Evolutionary conservation across 441 rosid genomes (phyloP).

Genomic region (Melastoma candidum): DNA sequence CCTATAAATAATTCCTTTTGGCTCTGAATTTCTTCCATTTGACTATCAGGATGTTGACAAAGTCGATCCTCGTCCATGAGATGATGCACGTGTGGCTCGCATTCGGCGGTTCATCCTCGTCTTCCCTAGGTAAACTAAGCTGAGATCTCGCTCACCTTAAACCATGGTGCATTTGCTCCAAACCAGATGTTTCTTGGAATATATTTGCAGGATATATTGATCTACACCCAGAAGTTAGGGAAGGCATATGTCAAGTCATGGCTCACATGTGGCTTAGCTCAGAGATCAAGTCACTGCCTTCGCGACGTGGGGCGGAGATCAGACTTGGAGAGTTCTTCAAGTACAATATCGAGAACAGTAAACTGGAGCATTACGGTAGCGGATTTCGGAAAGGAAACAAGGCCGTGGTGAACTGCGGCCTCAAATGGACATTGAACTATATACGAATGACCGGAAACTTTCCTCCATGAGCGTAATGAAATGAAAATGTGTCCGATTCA

Average conservation of each 20-base stretch:
- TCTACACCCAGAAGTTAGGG: neutral
- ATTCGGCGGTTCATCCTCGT: neutral
- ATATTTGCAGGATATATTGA: too few species aligned
- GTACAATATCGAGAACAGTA: neutral
- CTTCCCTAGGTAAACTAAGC: too few species aligned
- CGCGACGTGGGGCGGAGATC: neutral
- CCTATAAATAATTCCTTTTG: too few species aligned
- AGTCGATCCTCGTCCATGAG: constrained; percentile 2
- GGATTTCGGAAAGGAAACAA: neutral
- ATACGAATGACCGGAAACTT: constrained; percentile 6
- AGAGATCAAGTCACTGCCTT: neutral
- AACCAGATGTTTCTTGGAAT: neutral
- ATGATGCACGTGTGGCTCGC: constrained; percentile 9
- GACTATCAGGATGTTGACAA: constrained; percentile 1
- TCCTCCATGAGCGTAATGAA: neutral
- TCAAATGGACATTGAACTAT: constrained; percentile 7
- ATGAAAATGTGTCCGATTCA: too few species aligned
- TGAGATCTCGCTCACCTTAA: too few species aligned
- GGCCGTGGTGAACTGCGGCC: constrained; percentile 1
- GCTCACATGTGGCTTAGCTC: constrained; percentile 6
- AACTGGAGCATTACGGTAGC: neutral
- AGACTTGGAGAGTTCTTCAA: neutral
- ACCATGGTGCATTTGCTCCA: neutral
- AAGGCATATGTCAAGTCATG: constrained; percentile 7
- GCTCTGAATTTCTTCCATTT: neutral